A percentile compares a stretch with the other conserved stretches of the same genome.
Conservation (phyloP, 2,329 filamentous ascomycete genomes). For the Exophiala phaeomuriformis region DNA sequence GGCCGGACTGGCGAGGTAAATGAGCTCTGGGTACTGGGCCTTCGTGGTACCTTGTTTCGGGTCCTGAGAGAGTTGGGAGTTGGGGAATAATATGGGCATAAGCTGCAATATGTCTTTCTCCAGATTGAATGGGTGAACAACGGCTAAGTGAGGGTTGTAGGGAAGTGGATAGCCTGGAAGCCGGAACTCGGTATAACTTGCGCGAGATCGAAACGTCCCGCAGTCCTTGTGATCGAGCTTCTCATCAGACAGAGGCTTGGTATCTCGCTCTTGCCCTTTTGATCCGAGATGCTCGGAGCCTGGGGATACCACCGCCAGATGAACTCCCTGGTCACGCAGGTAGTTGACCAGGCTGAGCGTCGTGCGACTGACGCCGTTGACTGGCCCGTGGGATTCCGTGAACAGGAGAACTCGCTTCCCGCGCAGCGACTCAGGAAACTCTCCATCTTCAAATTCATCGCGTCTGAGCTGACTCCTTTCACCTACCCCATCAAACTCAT, state of each 20-base stretch:
- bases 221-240: too few species aligned
- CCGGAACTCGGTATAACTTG: slow-evolving; percentile 45
- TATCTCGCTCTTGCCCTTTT: too few species aligned
- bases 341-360: slow-evolving; percentile 64
- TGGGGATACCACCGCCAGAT: slow-evolving; percentile 61
- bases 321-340: slow-evolving; percentile 55
- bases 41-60: too few species aligned
- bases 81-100: too few species aligned
- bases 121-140: slow-evolving; percentile 62
- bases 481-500: too few species aligned
- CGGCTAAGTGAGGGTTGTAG: slow-evolving; percentile 63
- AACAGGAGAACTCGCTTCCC: slow-evolving; percentile 59
- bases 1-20: slow-evolving; percentile 63
- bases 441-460: slow-evolving; percentile 7
- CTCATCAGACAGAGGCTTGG: too few species aligned
- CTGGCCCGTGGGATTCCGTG: slow-evolving; percentile 64
- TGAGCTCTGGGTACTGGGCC: slow-evolving; percentile 50
- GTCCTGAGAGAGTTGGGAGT: too few species aligned
- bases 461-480: too few species aligned
- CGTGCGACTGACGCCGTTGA: slow-evolving; percentile 66
- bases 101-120: slow-evolving; percentile 30
- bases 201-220: too few species aligned
- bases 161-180: slow-evolving; percentile 59
- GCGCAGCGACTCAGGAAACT: slow-evolving; percentile 43
- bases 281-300: slow-evolving; percentile 33